Percentiles rank a stretch among this genome's conserved stretches.
phyloP scores from a whole-genome alignment of 2,329 filamentous ascomycete genomes.

The Xylariomycetidae sp. region DNA sequence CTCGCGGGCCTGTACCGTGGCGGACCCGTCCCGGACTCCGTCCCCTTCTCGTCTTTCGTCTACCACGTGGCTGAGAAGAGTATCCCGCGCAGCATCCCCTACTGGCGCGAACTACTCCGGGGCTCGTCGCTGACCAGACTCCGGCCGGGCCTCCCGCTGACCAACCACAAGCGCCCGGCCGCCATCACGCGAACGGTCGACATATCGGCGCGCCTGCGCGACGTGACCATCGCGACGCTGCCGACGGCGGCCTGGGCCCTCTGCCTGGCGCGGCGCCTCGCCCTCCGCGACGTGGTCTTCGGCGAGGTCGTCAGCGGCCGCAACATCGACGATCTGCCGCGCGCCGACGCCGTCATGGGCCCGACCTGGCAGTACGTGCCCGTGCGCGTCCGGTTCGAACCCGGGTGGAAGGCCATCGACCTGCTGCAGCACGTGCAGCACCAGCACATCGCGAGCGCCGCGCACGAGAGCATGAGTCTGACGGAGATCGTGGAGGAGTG shows the following conservation, averaged over 20 bases:
- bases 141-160: constrained; percentile 33
- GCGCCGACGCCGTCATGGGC: constrained; percentile 54
- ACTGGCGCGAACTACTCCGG: constrained; percentile 57
- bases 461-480: constrained; percentile 51
- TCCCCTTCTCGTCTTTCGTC: constrained; percentile 44
- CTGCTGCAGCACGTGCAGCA: constrained; percentile 50
- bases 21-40: constrained; percentile 23
- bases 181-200: constrained; percentile 39
- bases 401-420: constrained; percentile 46
- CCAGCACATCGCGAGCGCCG: constrained; percentile 53
- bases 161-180: constrained; percentile 32
- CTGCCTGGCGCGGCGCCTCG: constrained; percentile 51
- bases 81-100: constrained; percentile 47
- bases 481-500: constrained; percentile 46
- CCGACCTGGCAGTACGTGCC: constrained; percentile 66
- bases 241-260: constrained; percentile 66
- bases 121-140: constrained; percentile 48
- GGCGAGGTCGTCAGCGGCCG: constrained; percentile 63
- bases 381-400: constrained; percentile 52
- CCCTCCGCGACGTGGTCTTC: constrained; percentile 55
- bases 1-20: constrained; percentile 48
- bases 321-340: constrained; percentile 51
- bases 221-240: constrained; percentile 59
- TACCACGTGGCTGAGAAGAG: constrained; percentile 35
- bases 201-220: constrained; percentile 43